Conservation (phyloP, 805 yeast species). For the Hanseniaspora meyeri region DNA sequence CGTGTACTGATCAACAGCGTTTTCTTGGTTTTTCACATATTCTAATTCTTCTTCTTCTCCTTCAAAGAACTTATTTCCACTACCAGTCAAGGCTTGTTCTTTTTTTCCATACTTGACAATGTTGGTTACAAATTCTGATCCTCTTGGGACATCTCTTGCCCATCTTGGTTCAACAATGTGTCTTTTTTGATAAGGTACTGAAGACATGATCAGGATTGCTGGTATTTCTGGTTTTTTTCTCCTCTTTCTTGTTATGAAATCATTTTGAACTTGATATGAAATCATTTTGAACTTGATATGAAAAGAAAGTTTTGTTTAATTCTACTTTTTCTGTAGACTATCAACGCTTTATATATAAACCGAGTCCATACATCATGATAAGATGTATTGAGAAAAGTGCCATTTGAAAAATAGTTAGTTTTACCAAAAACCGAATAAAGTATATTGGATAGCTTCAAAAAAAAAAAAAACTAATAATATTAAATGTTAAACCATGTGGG, state of each 20-base stretch:
- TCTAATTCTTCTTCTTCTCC: background rate
- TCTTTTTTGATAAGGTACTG: conserved; percentile 10
- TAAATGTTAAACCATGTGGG: too few relatives aligned
- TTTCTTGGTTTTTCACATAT: background rate
- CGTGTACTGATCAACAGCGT: background rate
- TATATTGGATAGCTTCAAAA: background rate
- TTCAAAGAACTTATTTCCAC: conserved; percentile 1
- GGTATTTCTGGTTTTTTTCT: background rate
- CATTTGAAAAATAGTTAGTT: background rate
- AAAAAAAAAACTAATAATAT: too few relatives aligned
- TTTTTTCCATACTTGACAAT: conserved; percentile 1
- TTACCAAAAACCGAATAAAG: background rate
- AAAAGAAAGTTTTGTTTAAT: too few relatives aligned
- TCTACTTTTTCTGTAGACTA: too few relatives aligned
- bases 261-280: too few relatives aligned
- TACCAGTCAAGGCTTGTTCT: background rate
- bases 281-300: too few relatives aligned
- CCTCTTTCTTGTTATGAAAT: background rate
- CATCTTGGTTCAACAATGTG: conserved; percentile 6
- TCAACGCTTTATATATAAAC: background rate
- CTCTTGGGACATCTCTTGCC: conserved; percentile 11
- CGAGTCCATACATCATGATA: background rate
- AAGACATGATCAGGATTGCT: background rate
- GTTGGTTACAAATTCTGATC: conserved; percentile 1
- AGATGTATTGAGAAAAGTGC: background rate